These are phyloP conservation scores for Ambrosia trifida DNA, from an alignment of 129 eudicot genomes.

Conservation along the genomic window DNA sequence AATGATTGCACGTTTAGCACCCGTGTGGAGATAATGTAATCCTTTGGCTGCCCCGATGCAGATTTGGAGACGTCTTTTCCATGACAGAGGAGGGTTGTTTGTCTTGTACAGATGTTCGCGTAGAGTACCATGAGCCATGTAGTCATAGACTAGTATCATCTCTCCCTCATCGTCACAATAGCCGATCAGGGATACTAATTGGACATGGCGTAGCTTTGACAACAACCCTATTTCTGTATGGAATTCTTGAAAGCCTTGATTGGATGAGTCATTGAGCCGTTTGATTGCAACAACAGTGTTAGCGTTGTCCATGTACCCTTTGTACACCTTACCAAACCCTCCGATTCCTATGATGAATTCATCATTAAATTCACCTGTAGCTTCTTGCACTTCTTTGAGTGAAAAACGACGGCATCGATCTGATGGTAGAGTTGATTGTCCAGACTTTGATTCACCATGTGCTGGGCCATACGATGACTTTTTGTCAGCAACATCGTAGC, in stretches of 20 bases:
- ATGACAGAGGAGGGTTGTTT: constrained; percentile 8
- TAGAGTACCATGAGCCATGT: too few relatives aligned
- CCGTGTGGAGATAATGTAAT: too few relatives aligned
- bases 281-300: constrained; percentile 43
- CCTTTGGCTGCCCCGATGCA: constrained; percentile 58
- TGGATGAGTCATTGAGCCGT: constrained; percentile 37
- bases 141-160: too few relatives aligned
- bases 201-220: too few relatives aligned
- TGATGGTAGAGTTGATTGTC: constrained; percentile 29
- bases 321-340: too few relatives aligned
- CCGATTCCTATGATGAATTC: constrained; percentile 26
- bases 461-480: constrained; percentile 29
- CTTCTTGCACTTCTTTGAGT: not conserved
- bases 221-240: constrained; percentile 22
- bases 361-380: constrained; percentile 36
- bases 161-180: too few relatives aligned
- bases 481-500: not conserved
- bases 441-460: constrained; percentile 19
- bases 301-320: not conserved
- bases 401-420: constrained; percentile 37
- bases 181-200: too few relatives aligned
- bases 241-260: constrained; percentile 42
- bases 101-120: too few relatives aligned
- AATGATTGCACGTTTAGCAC: too few relatives aligned
- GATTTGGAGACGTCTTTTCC: constrained; percentile 49